A percentile compares a stretch with the other conserved stretches of the same genome.
These are phyloP conservation scores for Spergularia marina DNA, from an alignment of 148 eudicot species.

Conservation along the genomic window DNA sequence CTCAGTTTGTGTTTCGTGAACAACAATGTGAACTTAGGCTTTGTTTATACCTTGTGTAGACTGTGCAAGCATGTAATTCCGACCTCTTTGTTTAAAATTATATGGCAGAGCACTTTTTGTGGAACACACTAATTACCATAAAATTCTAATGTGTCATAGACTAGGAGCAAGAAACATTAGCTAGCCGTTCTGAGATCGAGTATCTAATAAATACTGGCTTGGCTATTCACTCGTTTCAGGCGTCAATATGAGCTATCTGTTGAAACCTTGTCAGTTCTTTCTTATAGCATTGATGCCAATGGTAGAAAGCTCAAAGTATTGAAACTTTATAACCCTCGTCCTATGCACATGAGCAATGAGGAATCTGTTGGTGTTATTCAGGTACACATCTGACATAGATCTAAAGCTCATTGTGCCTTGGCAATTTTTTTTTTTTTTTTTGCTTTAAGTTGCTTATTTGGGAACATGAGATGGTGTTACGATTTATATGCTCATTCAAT, in stretches of 20 bases:
- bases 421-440: neutral
- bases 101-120: neutral
- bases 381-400: slow-evolving; percentile 32
- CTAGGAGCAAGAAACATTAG: neutral
- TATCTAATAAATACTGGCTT: neutral
- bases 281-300: slow-evolving; percentile 64
- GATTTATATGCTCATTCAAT: neutral
- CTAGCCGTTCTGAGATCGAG: too few relatives aligned
- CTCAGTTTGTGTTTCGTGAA: too few relatives aligned
- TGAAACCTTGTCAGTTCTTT: slow-evolving; percentile 69
- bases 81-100: neutral
- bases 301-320: slow-evolving; percentile 79
- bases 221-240: slow-evolving; percentile 33
- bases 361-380: slow-evolving; percentile 77
- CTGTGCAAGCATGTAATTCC: too few relatives aligned
- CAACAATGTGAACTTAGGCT: too few relatives aligned
- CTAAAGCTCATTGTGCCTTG: neutral
- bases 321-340: slow-evolving; percentile 88
- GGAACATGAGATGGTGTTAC: neutral
- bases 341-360: slow-evolving; percentile 76
- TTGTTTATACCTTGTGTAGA: too few relatives aligned
- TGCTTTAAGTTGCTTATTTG: neutral
- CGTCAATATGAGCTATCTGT: slow-evolving; percentile 69
- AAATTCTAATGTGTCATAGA: neutral
- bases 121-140: neutral